phyloP scores from a whole-genome alignment of 148 eudicot species.

The Silene latifolia region DNA sequence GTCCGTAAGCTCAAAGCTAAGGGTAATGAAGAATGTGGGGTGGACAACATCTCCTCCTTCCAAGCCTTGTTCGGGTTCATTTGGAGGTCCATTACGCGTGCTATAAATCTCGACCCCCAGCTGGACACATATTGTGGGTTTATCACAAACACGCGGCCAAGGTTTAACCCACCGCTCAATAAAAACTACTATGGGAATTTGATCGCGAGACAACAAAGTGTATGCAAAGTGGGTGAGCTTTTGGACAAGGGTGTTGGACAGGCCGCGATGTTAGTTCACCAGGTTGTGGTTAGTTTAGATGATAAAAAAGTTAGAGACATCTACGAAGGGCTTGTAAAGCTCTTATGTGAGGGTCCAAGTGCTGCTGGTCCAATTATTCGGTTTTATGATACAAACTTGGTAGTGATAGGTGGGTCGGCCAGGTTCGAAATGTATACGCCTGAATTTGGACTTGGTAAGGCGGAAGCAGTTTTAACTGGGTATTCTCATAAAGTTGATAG shows the following conservation, averaged over 20 bases:
- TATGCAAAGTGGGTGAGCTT: constrained; percentile 33
- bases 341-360: constrained; percentile 15
- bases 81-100: constrained; percentile 78
- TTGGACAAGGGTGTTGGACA: constrained; percentile 40
- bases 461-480: constrained; percentile 54
- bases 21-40: background rate
- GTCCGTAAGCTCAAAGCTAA: background rate
- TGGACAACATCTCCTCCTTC: constrained; percentile 53
- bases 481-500: constrained; percentile 62
- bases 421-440: constrained; percentile 69
- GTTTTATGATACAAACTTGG: constrained; percentile 40
- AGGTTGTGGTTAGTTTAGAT: constrained; percentile 41
- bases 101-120: constrained; percentile 30
- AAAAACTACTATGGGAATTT: constrained; percentile 59
- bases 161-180: constrained; percentile 47
- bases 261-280: constrained; percentile 36
- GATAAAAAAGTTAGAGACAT: constrained; percentile 5
- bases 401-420: constrained; percentile 60
- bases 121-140: constrained; percentile 55
- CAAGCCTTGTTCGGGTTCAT: constrained; percentile 67
- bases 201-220: constrained; percentile 26
- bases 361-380: constrained; percentile 14
- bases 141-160: constrained; percentile 52
- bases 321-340: background rate
- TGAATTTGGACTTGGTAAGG: constrained; percentile 71